Evolutionary conservation across 2,329 filamentous ascomycete genomes (phyloP).

Genomic region (Paradendryphiella salina): DNA sequence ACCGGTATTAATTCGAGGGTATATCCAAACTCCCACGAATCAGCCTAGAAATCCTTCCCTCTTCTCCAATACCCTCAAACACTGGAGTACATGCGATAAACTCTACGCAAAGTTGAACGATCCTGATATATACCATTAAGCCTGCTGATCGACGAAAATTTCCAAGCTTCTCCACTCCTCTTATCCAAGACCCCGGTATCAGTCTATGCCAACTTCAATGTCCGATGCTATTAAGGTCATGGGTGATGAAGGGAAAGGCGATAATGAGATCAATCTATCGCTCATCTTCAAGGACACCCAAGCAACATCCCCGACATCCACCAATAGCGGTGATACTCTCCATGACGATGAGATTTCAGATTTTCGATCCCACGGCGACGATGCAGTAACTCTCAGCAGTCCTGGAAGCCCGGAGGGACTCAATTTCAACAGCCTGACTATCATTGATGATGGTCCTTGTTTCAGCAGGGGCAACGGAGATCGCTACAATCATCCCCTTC

Average conservation of each 20-base stretch:
- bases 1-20: not conserved
- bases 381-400: constrained; percentile 7
- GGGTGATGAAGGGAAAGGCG: not conserved
- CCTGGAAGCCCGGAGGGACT: constrained; percentile 18
- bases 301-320: constrained; percentile 7
- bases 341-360: constrained; percentile 14
- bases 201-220: constrained; percentile 8
- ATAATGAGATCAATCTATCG: not conserved
- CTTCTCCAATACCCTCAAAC: not conserved
- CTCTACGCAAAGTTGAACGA: not conserved
- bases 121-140: not conserved
- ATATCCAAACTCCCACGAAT: not conserved
- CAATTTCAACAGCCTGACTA: constrained; percentile 15
- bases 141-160: not conserved
- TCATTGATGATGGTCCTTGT: constrained; percentile 4
- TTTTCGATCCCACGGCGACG: constrained; percentile 6
- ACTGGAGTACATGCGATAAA: not conserved
- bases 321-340: constrained; percentile 20
- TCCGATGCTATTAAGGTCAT: not conserved
- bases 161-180: not conserved
- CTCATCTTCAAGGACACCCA: not conserved
- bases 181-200: not conserved
- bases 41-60: not conserved
- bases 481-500: constrained; percentile 13
- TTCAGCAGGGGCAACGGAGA: not conserved